Percentiles rank a stretch among this genome's conserved stretches.
These are phyloP conservation scores for Oidiodendron maius DNA, from an alignment of 495 filamentous ascomycete species.

Conservation along the genomic window DNA sequence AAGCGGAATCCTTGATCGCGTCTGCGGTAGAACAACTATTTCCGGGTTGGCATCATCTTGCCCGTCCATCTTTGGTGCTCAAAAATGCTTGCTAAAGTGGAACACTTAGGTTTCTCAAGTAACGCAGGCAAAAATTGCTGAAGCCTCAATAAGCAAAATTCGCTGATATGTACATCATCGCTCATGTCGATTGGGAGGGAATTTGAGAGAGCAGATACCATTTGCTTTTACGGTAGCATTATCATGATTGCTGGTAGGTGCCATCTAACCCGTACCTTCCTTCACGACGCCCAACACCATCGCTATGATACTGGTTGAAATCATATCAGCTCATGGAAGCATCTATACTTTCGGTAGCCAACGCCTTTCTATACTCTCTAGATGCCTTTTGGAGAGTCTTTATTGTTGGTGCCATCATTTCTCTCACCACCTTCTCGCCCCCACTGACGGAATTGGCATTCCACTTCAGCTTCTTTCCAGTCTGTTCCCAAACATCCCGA, in stretches of 20 bases:
- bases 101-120: neutral
- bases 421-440: conserved; percentile 67
- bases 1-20: conserved; percentile 5
- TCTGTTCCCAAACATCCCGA: conserved; percentile 57
- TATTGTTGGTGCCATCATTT: conserved; percentile 66
- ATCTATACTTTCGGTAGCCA: conserved; percentile 37
- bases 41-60: conserved; percentile 3
- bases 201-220: neutral
- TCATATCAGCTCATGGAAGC: neutral
- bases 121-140: neutral
- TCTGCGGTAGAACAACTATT: neutral
- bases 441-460: conserved; percentile 62
- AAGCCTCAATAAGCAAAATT: neutral
- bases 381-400: conserved; percentile 59
- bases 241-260: neutral
- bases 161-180: neutral
- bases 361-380: conserved; percentile 56
- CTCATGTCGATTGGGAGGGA: neutral
- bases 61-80: neutral
- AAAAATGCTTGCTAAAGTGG: neutral
- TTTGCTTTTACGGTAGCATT: neutral
- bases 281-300: conserved; percentile 14
- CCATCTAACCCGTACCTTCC: neutral
- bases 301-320: conserved; percentile 19
- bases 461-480: conserved; percentile 60